Percentiles rank a stretch among this genome's conserved stretches.
These are phyloP conservation scores for Sporobolus alterniflorus DNA, from an alignment of 202 grass and related monocot genomes.

Conservation along the genomic window DNA sequence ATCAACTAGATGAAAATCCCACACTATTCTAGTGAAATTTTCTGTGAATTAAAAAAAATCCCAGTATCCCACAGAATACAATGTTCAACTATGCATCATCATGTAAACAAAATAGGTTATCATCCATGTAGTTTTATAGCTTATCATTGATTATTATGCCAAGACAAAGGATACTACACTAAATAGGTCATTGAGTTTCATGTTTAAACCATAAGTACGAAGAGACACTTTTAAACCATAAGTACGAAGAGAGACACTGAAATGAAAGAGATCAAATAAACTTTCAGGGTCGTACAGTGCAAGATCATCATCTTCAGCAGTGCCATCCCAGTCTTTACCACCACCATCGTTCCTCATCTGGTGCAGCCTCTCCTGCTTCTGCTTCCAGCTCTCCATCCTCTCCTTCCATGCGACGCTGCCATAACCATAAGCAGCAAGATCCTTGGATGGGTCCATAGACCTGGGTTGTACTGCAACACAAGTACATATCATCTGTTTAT, in stretches of 20 bases:
- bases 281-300: slow-evolving; percentile 56
- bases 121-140: neutral
- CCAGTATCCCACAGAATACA: neutral
- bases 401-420: slow-evolving; percentile 95
- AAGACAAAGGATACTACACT: neutral
- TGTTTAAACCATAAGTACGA: neutral
- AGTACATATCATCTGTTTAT: slow-evolving; percentile 2
- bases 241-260: neutral
- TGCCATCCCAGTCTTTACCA: slow-evolving; percentile 46
- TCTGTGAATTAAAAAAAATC: neutral
- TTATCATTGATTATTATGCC: neutral
- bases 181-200: neutral
- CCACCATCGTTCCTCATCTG: slow-evolving; percentile 63
- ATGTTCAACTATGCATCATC: neutral
- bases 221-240: too few relatives aligned
- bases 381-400: slow-evolving; percentile 94
- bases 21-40: neutral
- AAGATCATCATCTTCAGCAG: slow-evolving; percentile 72
- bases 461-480: slow-evolving; percentile 70
- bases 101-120: neutral
- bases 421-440: slow-evolving; percentile 84
- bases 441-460: slow-evolving; percentile 96
- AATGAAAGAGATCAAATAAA: neutral
- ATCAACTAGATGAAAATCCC: neutral
- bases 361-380: slow-evolving; percentile 82